Base-by-base conservation (phyloP, 2,329 filamentous ascomycete genomes). In the Aureobasidium uvarum region DNA sequence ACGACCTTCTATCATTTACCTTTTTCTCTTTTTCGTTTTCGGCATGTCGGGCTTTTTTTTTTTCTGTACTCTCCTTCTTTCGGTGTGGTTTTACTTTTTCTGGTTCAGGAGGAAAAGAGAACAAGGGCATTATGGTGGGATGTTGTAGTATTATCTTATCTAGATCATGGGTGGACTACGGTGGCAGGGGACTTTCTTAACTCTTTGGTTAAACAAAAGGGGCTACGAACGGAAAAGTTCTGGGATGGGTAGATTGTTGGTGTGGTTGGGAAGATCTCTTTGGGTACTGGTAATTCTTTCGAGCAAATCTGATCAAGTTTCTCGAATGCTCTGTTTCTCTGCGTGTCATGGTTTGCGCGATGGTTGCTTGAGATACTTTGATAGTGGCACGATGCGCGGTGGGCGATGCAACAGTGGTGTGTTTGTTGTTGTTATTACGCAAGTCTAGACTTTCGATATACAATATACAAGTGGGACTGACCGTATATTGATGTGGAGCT, bases 71-170 rank as follows among this genome's bases (percentile, higher is more conserved):
- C 46, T 54, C 6, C n/a, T 16, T n/a, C 28, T 54, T 54, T 54
- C 51, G 51, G 51, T 54, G 51, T 54, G 51, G 51, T 54, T 54
- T 38, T 54, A 54, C 33, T 54, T 54, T 14, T 31, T 31, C n/a
- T 28, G 23, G 23, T 51, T 51, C 25, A 18, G 20, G 13, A 48
- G 4, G 41, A 10, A 10, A 8, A 7, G 6, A 11, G 20, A 25
- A 7, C 10, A 46, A 46, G 45, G 23, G 6, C 46, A 18, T 18
- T 5, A 50, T 46, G 43, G 20, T 16, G 25, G 25, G 25, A 7
- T 10, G 48, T 51, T 54, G 51, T 54, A 38, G 51, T 54, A 54
- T 38, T 23, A 54, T 38, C 23, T 46, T 25, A 28, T 14, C 23
- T 43, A 18, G 38, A 1, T 41, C 16, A 10, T 48, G 7, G 41